A percentile compares a stretch with the other conserved stretches of the same genome.
phyloP scores from a whole-genome alignment of 352 stramenopile genomes.

The Phytopythium boreale region DNA sequence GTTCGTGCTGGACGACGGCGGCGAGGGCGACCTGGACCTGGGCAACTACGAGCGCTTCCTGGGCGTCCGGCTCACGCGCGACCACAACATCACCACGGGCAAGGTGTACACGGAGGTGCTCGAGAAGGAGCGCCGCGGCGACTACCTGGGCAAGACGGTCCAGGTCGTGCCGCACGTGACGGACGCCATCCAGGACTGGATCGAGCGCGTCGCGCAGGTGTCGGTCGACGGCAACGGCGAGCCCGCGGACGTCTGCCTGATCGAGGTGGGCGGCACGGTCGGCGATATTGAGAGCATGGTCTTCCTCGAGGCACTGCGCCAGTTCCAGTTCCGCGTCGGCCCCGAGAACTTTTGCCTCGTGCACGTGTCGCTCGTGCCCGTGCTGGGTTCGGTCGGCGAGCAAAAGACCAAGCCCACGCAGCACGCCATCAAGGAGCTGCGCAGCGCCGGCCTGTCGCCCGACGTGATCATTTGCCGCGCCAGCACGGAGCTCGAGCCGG shows the following conservation, averaged over 20 bases:
- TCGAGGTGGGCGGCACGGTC: constrained; percentile 99
- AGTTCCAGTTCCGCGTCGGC: constrained; percentile 99
- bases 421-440: constrained; percentile 98
- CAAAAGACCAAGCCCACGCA: constrained; percentile 99
- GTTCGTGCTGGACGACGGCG: constrained; percentile 98
- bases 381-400: constrained; percentile 97
- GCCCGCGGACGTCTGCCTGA: constrained; percentile 96
- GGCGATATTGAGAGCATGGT: constrained; percentile 99
- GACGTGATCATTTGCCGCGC: constrained; percentile 97
- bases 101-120: constrained; percentile 98
- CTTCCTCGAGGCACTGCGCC: constrained; percentile 98
- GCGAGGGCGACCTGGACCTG: constrained; percentile 96
- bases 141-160: constrained; percentile 99
- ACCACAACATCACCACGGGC: constrained; percentile 99
- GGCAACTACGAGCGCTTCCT: constrained; percentile 99
- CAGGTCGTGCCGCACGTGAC: constrained; percentile 98
- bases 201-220: constrained; percentile 96
- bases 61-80: constrained; percentile 91
- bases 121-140: constrained; percentile 92
- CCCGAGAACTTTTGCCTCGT: constrained; percentile 98
- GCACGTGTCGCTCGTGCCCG: constrained; percentile 98
- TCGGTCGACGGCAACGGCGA: constrained; percentile 86
- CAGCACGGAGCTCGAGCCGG: constrained; percentile 89
- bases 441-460: constrained; percentile 93
- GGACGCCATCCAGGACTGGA: constrained; percentile 95